Conservation (phyloP, 2,329 filamentous ascomycete genomes). For the Ilyonectria destructans region DNA sequence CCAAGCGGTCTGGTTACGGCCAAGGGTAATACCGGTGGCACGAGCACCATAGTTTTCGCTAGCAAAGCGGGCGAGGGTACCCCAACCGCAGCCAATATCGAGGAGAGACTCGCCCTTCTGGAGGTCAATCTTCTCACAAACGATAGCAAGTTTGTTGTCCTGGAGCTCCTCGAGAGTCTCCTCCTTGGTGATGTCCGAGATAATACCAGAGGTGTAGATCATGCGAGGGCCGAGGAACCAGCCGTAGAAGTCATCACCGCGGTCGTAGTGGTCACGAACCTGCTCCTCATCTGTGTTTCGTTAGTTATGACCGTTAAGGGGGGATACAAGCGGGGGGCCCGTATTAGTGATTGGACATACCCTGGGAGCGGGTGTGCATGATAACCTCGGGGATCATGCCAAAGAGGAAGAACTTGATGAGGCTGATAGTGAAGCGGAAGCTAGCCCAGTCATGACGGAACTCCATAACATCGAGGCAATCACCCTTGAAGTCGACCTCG, state of each 20-base stretch:
- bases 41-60: constrained; percentile 91
- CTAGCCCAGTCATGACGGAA: constrained; percentile 98
- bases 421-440: constrained; percentile 89
- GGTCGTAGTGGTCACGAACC: constrained; percentile 97
- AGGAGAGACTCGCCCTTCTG: constrained; percentile 87
- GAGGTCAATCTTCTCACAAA: constrained; percentile 95
- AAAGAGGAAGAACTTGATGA: constrained; percentile 91
- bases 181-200: constrained; percentile 89
- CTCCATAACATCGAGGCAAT: constrained; percentile 90
- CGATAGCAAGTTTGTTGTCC: constrained; percentile 96
- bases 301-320: constrained; percentile 29
- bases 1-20: constrained; percentile 97
- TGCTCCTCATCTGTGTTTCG: constrained; percentile 82
- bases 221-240: constrained; percentile 99
- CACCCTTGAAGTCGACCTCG: constrained; percentile 95
- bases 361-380: constrained; percentile 93
- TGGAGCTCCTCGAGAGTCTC: constrained; percentile 95
- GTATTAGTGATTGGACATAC: constrained; percentile 40
- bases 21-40: constrained; percentile 92
- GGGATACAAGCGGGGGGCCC: too few species aligned
- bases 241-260: constrained; percentile 97
- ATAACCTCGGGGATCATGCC: constrained; percentile 92
- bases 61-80: constrained; percentile 94
- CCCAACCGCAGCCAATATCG: constrained; percentile 98
- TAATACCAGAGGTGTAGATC: constrained; percentile 98